phyloP scores from a whole-genome alignment of 2,329 filamentous ascomycete species.

The Cladosporium sp. region DNA sequence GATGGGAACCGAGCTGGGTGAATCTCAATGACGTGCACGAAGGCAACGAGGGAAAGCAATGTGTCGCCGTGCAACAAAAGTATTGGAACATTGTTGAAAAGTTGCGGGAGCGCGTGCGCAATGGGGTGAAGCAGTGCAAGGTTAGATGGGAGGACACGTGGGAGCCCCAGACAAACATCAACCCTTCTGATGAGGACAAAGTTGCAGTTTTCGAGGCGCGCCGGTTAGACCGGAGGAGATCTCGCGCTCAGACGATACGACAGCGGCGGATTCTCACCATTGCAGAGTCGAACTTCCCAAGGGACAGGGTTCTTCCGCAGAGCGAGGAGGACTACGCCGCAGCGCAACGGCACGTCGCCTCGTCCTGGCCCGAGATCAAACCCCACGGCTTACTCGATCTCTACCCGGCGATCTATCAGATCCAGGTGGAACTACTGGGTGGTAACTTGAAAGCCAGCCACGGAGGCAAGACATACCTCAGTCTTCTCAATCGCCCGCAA shows the following conservation, averaged over 20 bases:
- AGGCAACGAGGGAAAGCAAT: neutral
- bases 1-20: neutral
- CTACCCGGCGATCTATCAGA: neutral
- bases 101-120: neutral
- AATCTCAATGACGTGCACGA: neutral
- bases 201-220: neutral
- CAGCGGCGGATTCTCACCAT: neutral
- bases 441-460: neutral
- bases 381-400: neutral
- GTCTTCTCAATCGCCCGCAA: neutral
- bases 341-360: neutral
- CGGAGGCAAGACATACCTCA: neutral
- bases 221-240: too few species aligned
- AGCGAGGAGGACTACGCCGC: constrained; percentile 2
- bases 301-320: neutral
- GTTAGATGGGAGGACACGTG: neutral
- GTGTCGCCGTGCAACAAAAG: too few species aligned
- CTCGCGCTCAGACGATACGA: neutral
- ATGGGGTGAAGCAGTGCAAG: neutral
- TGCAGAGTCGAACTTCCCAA: neutral
- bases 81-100: neutral
- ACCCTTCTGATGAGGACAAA: neutral
- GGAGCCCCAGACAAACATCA: neutral
- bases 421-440: neutral
- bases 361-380: neutral